Base-by-base conservation (phyloP, 108 stramenopile species). In the Fragilariopsis cylindrus region DNA sequence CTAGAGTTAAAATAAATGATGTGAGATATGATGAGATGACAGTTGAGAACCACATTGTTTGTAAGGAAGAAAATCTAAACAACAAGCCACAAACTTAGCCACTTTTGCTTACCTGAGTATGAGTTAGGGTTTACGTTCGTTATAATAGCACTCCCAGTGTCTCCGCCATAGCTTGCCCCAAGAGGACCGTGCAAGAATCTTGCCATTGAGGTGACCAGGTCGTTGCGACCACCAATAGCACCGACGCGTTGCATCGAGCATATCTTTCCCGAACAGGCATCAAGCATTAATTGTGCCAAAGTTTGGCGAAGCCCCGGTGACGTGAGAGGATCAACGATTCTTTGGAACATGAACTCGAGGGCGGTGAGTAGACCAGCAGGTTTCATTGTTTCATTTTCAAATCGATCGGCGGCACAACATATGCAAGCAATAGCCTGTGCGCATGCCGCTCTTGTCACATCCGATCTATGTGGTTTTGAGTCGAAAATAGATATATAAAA, bases 191-290 rank as follows among this genome's bases (percentile, higher is more conserved):
- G 80, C 42, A 81, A 78, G 66, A 90, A 92, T 53, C 91, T 67
- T 15, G 90, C 78, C 45, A 85, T 82, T 12, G 87, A 77, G 48
- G 79, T 68, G 42, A 81, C 77, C 45, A 95, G 75, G 55, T 87
- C 83, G 50, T 82, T 85, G 12, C 87, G 74, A 7, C 88, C 87
- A 39, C 80, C 86, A 71, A 95, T 88, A 47, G 79, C 78, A 48
- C 74, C 91, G 53, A 91, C 92, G 66, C 94, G 74, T 77, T 95
- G 94, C 78, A 90, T 89, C 39, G 91, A 92, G 60, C 87, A 92
- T 45, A 95, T 87, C 70, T 88, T 92, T 46, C 94, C 91, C 7
- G 90, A 83, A 71, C 91, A 95, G 30, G 89, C 89, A 85, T 95
- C 94, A 60, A 91, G 70, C 94, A 95, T 95, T 15, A 95, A 82